These are phyloP conservation scores for Carex arenaria DNA, from an alignment of 202 grass and related monocot species.

Conservation along the genomic window DNA sequence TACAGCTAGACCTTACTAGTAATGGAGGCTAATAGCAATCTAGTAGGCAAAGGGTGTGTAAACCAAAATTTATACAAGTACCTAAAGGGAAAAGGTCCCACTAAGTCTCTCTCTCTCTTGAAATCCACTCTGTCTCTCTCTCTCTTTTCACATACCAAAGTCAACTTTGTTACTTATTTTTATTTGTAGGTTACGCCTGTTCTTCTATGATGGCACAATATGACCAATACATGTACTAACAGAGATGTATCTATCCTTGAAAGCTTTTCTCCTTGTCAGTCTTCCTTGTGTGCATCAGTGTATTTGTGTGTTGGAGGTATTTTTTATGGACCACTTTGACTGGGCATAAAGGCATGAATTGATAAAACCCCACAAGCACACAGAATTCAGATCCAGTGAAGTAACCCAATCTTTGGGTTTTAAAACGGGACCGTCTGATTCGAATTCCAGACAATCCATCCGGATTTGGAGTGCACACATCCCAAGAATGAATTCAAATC, in stretches of 20 bases:
- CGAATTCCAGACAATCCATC: no score
- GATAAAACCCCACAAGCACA: background rate
- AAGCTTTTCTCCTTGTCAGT: background rate
- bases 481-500: no score
- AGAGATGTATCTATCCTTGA: slow-evolving; percentile 4
- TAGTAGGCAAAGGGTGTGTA: slow-evolving; percentile 16
- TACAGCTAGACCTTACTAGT: background rate
- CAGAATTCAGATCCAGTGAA: background rate
- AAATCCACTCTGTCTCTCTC: background rate
- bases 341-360: background rate
- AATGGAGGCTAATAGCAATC: slow-evolving; percentile 12
- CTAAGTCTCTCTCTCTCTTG: background rate
- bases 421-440: no score
- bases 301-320: background rate
- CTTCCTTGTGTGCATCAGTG: background rate
- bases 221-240: background rate
- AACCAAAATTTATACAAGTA: slow-evolving; percentile 9
- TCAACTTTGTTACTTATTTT: slow-evolving; percentile 30
- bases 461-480: no score
- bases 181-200: slow-evolving; percentile 14
- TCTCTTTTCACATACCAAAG: slow-evolving; percentile 24
- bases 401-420: no score
- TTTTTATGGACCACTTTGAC: slow-evolving; percentile 8
- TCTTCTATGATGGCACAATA: slow-evolving; percentile 9
- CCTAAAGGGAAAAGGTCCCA: background rate